Evolutionary conservation across 2,329 filamentous ascomycete species (phyloP), one percentile per base, ranked within the genome.

Genomic region (Aplosporella prunicola): DNA sequence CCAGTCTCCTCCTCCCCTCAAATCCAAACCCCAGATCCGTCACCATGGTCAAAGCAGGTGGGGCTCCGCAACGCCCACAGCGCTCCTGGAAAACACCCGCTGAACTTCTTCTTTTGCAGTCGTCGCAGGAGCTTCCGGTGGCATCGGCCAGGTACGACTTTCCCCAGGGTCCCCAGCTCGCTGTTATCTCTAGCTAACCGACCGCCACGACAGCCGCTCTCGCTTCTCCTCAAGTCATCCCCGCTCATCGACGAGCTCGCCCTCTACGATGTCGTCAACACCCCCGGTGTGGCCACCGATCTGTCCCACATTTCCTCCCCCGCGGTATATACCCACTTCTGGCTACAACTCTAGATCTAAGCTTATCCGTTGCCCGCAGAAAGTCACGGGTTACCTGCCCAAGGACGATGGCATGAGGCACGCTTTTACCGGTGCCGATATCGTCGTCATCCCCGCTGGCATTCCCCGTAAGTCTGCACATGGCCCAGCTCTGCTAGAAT

Each of bases 191-290:
- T n/a, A n/a, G n/a, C n/a, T n/a, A n/a, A 39, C 30, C 24, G 9
- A 10, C n/a, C 31, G 4, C 24, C 30, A 11, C 39, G 32, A 41
- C 58, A 96, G 88, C 91, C 91, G 51, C 76, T 98, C 56, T 98
- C 91, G 49, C 84, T 98, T 51, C 82, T 98, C 54, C 76, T 96
- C 62, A 98, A 98, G 78, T 78, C 82, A 50, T 84, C 74, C 58
- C 82, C 87, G 48, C 78, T 86, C 57, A 74, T 98, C 56, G 82
- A 89, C 56, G 85, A 96, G 71, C 84, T 98, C 55, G 74, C 87
- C 44, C 83, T 98, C 54, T 98, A 95, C 74, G 91, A 98, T 93
- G 88, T 98, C 50, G 89, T 96, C 66, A 95, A 96, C 76, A 93
- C 87, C 34, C 88, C 87, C 53, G 91, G 91, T 66, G 91, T 98